These are phyloP conservation scores for Trapa incisa DNA, from an alignment of 345 rosid genomes.

Conservation along the genomic window DNA sequence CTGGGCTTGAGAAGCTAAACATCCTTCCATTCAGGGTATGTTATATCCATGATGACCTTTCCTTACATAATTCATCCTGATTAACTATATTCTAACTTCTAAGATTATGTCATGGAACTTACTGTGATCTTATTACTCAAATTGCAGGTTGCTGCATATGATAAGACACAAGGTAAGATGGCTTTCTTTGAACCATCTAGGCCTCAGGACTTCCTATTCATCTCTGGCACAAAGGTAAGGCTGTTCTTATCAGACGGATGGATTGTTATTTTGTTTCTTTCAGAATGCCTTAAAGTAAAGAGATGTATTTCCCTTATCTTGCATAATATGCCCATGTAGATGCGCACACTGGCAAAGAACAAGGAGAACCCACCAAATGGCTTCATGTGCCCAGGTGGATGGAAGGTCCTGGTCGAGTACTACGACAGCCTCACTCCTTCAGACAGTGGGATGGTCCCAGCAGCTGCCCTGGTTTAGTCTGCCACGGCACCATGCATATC, in stretches of 20 bases:
- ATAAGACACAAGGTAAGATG: conserved; percentile 91
- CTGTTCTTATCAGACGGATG: not conserved
- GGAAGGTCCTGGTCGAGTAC: conserved; percentile 86
- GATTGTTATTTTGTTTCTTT: not conserved
- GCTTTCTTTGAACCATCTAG: conserved; percentile 93
- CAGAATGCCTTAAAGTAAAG: too few species aligned
- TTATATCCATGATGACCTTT: not conserved
- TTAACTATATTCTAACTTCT: too few species aligned
- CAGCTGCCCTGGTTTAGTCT: conserved; percentile 45
- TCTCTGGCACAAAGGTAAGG: conserved; percentile 90
- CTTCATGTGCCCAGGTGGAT: conserved; percentile 95
- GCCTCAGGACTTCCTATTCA: conserved; percentile 82
- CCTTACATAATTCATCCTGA: not conserved
- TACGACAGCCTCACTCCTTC: conserved; percentile 55
- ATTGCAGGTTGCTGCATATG: conserved; percentile 84
- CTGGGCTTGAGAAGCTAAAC: conserved; percentile 85
- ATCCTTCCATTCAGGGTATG: conserved; percentile 93
- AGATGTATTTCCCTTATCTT: not conserved
- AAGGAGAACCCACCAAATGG: conserved; percentile 90
- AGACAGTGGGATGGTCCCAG: conserved; percentile 36
- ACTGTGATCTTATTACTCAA: not conserved
- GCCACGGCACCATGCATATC: too few species aligned
- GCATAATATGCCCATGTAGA: conserved; percentile 25
- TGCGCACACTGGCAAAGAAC: conserved; percentile 87
- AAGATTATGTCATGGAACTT: not conserved